These are phyloP conservation scores for Flammula alnicola DNA, from an alignment of 1,284 basidiomycete species.

Conservation along the genomic window DNA sequence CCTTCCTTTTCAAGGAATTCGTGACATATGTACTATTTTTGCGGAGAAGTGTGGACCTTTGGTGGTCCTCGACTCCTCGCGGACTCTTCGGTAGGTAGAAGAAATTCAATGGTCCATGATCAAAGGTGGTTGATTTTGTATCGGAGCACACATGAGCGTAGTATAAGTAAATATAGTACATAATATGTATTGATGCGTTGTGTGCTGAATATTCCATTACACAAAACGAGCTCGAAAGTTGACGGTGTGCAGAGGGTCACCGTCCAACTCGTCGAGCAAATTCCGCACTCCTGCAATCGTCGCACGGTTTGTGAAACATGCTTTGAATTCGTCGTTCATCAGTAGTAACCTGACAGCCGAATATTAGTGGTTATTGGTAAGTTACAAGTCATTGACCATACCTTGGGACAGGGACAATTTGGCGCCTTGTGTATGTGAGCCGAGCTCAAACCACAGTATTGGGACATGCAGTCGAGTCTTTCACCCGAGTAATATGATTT, in stretches of 20 bases:
- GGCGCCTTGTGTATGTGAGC: constrained; percentile 41
- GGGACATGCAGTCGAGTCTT: constrained; percentile 36
- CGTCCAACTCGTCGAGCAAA: constrained; percentile 34
- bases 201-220: too few relatives aligned
- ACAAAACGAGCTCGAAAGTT: background rate
- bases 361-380: background rate
- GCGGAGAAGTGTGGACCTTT: too few relatives aligned
- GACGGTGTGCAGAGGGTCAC: background rate
- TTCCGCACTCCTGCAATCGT: constrained; percentile 39
- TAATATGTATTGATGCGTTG: background rate
- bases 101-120: too few relatives aligned
- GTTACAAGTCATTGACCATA: constrained; percentile 17
- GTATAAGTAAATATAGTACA: background rate
- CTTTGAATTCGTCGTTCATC: constrained; percentile 43
- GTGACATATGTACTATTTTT: too few relatives aligned
- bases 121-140: background rate
- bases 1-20: too few relatives aligned
- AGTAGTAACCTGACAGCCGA: constrained; percentile 26
- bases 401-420: constrained; percentile 43
- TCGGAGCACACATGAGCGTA: background rate
- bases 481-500: constrained; percentile 45
- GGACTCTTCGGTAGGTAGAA: too few relatives aligned
- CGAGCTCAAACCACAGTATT: constrained; percentile 36
- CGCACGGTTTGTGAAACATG: constrained; percentile 46
- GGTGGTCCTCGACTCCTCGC: too few relatives aligned